Percentiles rank a stretch among this genome's conserved stretches.
Conservation (phyloP, 2,329 filamentous ascomycete genomes). For the Colletotrichum sp. region DNA sequence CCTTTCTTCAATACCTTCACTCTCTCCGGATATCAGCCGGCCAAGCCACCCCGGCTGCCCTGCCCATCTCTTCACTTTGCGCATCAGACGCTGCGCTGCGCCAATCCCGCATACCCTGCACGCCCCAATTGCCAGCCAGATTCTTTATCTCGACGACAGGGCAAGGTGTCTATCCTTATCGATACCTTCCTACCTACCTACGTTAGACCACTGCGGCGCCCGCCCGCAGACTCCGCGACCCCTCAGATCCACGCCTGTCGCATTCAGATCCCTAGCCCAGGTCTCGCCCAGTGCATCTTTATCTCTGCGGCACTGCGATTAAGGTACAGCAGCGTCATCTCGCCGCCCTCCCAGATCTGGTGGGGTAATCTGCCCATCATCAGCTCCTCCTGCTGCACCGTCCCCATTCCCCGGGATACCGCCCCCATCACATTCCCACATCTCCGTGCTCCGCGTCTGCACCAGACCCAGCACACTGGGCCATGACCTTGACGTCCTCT, state of each 20-base stretch:
- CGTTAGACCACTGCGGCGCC: not conserved
- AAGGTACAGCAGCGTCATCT: not conserved
- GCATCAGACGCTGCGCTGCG: conserved; percentile 4
- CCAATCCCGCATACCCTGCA: not conserved
- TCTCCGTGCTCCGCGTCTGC: not conserved
- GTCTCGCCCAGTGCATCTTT: not conserved
- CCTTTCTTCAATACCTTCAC: not conserved
- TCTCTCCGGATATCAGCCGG: not conserved
- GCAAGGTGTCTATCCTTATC: not conserved
- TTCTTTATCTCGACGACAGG: conserved; percentile 19
- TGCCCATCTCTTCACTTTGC: not conserved
- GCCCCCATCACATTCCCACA: conserved; percentile 12
- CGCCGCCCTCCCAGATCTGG: not conserved
- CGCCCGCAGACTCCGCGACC: not conserved
- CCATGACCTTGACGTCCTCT: not conserved
- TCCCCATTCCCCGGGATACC: not conserved
- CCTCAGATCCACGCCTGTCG: not conserved
- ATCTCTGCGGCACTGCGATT: not conserved
- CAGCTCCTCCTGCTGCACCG: not conserved
- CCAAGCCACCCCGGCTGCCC: not conserved
- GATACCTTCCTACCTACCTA: not conserved
- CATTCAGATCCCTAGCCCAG: not conserved
- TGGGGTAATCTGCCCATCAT: not conserved
- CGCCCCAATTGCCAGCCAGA: not conserved
- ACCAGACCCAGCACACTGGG: conserved; percentile 3